These are phyloP conservation scores for Cucumis cinereus DNA, from an alignment of 306 rosid species.

Conservation along the genomic window DNA sequence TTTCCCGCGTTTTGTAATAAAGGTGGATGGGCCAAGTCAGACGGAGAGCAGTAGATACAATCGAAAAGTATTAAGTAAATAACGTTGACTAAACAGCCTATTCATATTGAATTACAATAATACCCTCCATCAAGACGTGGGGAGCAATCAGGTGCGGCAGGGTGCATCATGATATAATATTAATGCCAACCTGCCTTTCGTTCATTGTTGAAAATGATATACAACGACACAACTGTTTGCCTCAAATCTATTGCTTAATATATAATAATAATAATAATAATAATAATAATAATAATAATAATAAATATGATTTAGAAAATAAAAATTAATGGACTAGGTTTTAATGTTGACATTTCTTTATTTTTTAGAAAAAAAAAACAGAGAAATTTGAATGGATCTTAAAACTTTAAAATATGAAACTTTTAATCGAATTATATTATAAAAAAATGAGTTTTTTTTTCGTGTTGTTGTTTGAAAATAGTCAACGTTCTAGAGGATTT, in stretches of 20 bases:
- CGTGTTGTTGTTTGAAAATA: background rate
- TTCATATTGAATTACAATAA: background rate
- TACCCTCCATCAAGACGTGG: background rate
- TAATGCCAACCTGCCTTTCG: background rate
- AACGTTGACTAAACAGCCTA: background rate
- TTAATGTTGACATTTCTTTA: background rate
- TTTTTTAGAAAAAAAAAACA: too few relatives aligned
- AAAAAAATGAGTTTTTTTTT: background rate
- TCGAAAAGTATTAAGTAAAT: background rate
- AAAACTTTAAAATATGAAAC: too few relatives aligned
- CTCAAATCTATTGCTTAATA: too few relatives aligned
- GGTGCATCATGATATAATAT: background rate
- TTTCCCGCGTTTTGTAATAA: constrained; percentile 1
- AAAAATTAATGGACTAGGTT: background rate
- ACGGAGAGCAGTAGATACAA: background rate
- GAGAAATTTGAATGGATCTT: background rate
- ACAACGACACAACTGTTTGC: background rate
- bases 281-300: too few relatives aligned
- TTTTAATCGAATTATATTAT: background rate
- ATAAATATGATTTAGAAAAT: background rate
- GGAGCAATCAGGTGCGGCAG: background rate
- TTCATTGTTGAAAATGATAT: background rate
- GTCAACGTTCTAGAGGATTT: background rate
- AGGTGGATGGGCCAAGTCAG: constrained; percentile 5
- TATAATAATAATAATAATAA: too few relatives aligned